Evolutionary conservation across 192 early-diverging fungal species (phyloP), one percentile per base, ranked within the genome.

Genomic region (Linnemannia zychae): DNA sequence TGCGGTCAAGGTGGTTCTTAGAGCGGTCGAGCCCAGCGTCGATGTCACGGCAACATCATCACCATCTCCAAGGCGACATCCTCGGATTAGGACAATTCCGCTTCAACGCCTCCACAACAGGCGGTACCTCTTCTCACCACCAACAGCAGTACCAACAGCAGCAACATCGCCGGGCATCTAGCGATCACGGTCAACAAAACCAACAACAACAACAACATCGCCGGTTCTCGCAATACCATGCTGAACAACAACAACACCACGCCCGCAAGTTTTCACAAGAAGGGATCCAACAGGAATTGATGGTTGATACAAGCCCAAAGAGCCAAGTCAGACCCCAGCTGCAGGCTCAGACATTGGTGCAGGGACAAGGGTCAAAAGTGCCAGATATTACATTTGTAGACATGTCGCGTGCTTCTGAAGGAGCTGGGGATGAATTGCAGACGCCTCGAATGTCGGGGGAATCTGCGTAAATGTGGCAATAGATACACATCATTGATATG

Each of bases 171-270:
- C 28, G 37, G 9, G 34, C 34, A 1, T 68, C 72, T 18, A 69
- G 28, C 49, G 72, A 74, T 0, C 71, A 81, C n/a, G 20, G 38
- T 9, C 31, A 68, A 13, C 1, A n/a, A 1, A 16, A 34, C 1
- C 57, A 73, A 1, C 31, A 65, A 24, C 46, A 76, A 2, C 44
- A 52, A 28, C 70, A 82, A 31, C 53, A 82, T 24, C 60, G 33
- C 22, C 69, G 74, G 11, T 63, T 63, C 57, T 63, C 57, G 4
- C 71, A 77, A 47, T 82, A 82, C 22, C 81, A 77, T 47, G 57
- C 75, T 0, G 75, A 69, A 34, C 81, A 82, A 47, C 69, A 60
- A 37, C 75, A 76, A 24, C 81, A 82, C 36, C 81, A 82, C 36
- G 57, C 70, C 31, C 72, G 71, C 2, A 82, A 57, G 15, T 37